These are phyloP conservation scores for Chloranthus sessilifolius DNA, from an alignment of 164 flowering plant genomes.

Conservation along the genomic window DNA sequence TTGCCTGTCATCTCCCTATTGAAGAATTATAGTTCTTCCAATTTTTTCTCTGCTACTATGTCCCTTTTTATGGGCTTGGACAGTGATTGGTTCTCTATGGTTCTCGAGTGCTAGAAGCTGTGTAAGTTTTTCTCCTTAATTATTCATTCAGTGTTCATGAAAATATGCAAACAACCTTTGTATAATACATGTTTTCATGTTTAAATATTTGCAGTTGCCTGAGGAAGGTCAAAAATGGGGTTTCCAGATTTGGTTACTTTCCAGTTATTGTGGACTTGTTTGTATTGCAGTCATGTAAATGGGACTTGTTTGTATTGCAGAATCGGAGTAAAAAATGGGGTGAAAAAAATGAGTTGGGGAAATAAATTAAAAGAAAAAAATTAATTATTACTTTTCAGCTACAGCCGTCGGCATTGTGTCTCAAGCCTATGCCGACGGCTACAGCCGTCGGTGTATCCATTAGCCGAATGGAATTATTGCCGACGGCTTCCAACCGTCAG, in stretches of 20 bases:
- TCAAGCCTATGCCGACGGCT: too few species aligned
- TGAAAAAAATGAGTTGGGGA: too few species aligned
- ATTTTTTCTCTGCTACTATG: conserved; percentile 64
- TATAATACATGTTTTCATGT: background rate
- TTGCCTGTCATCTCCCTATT: conserved; percentile 25
- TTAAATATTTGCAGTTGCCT: conserved; percentile 60
- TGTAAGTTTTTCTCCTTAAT: conserved; percentile 45
- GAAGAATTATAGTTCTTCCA: conserved; percentile 84
- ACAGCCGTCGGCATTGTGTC: too few species aligned
- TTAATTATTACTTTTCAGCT: too few species aligned
- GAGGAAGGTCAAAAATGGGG: conserved; percentile 99
- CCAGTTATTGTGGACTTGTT: conserved; percentile 91
- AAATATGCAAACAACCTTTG: background rate
- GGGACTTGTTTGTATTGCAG: too few species aligned
- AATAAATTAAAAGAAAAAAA: too few species aligned
- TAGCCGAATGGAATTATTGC: too few species aligned
- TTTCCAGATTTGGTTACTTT: conserved; percentile 91
- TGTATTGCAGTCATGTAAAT: conserved; percentile 73
- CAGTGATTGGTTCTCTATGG: conserved; percentile 90
- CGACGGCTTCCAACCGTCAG: too few species aligned
- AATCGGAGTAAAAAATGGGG: too few species aligned
- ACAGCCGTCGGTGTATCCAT: too few species aligned
- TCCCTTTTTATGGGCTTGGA: conserved; percentile 98
- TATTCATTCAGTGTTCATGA: background rate
- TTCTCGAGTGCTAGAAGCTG: conserved; percentile 74